phyloP scores from a whole-genome alignment of 805 yeast genomes.

The Kodamaea leandrae region DNA sequence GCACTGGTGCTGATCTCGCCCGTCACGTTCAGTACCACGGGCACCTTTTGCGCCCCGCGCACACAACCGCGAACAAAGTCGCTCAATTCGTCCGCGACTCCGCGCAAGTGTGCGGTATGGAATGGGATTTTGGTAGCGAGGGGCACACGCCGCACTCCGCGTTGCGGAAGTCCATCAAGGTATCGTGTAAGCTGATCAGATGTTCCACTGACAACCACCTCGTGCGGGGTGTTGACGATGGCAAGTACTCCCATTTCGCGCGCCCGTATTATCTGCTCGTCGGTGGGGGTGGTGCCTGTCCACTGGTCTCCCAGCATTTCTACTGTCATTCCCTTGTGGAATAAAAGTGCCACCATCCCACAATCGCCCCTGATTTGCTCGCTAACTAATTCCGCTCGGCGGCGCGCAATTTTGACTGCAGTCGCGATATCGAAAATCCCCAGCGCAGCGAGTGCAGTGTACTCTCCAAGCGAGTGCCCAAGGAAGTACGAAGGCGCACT shows the following conservation, averaged over 20 bases:
- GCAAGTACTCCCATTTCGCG: slow-evolving; percentile 36
- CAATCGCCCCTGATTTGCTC: neutral
- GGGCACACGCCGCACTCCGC: slow-evolving; percentile 23
- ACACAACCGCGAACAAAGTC: slow-evolving; percentile 14
- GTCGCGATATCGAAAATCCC: slow-evolving; percentile 31
- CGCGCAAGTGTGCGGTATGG: slow-evolving; percentile 41
- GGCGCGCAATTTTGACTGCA: slow-evolving; percentile 42
- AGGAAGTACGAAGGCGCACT: slow-evolving; percentile 18
- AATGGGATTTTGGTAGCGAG: slow-evolving; percentile 52
- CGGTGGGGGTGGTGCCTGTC: neutral
- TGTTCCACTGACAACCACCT: slow-evolving; percentile 46
- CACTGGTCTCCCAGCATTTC: slow-evolving; percentile 11
- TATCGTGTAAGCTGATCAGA: slow-evolving; percentile 21
- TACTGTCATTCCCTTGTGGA: slow-evolving; percentile 10
- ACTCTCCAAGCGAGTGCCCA: slow-evolving; percentile 56
- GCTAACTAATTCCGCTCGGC: slow-evolving; percentile 46
- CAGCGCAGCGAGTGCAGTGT: slow-evolving; percentile 41
- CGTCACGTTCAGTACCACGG: slow-evolving; percentile 39
- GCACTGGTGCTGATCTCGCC: slow-evolving; percentile 24
- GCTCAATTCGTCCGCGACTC: slow-evolving; percentile 34
- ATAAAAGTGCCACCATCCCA: slow-evolving; percentile 14
- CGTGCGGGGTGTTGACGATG: slow-evolving; percentile 43
- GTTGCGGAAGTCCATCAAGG: slow-evolving; percentile 16
- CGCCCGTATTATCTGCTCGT: slow-evolving; percentile 1
- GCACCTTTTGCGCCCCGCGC: slow-evolving; percentile 17